phyloP scores from a whole-genome alignment of 1,284 basidiomycete species.

The Puccinia novopanici region DNA sequence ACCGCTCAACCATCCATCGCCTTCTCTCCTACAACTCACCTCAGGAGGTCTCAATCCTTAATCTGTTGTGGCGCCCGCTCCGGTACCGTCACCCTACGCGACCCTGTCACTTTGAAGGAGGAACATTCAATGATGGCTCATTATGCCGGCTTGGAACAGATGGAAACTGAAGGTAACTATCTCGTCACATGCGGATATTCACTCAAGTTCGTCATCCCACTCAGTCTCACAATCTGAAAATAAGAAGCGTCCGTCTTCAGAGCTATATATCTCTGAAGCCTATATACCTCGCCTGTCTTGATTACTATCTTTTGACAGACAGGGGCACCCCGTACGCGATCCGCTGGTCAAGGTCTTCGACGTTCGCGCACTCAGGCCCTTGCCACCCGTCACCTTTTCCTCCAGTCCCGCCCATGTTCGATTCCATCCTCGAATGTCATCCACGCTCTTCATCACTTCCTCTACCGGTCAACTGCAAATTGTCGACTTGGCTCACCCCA shows the following conservation, averaged over 20 bases:
- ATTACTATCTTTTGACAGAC: conserved; percentile 62
- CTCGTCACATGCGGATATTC: conserved; percentile 51
- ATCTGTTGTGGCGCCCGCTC: conserved; percentile 50
- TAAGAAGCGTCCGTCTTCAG: conserved; percentile 62
- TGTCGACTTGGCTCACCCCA: conserved; percentile 75
- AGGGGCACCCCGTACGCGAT: conserved; percentile 83
- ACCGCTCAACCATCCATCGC: conserved; percentile 13
- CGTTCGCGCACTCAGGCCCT: conserved; percentile 74
- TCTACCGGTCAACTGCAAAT: conserved; percentile 85
- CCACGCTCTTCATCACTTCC: conserved; percentile 77
- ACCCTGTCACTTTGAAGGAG: conserved; percentile 46
- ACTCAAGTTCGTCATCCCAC: conserved; percentile 45
- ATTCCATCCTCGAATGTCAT: conserved; percentile 75
- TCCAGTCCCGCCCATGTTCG: conserved; percentile 84
- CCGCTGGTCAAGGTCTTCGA: conserved; percentile 92
- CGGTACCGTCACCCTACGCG: conserved; percentile 48
- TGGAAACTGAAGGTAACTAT: conserved; percentile 50
- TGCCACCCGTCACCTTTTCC: conserved; percentile 82
- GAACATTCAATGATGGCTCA: conserved; percentile 51
- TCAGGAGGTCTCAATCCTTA: conserved; percentile 43
- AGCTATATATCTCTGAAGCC: background rate
- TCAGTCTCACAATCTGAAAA: background rate
- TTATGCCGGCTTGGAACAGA: conserved; percentile 52
- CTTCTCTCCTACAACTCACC: conserved; percentile 48
- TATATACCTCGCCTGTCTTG: conserved; percentile 68